Evolutionary conservation across 2,329 filamentous ascomycete species (phyloP), one percentile per base, ranked within the genome.

Genomic region (Drechslerella stenobrocha): DNA sequence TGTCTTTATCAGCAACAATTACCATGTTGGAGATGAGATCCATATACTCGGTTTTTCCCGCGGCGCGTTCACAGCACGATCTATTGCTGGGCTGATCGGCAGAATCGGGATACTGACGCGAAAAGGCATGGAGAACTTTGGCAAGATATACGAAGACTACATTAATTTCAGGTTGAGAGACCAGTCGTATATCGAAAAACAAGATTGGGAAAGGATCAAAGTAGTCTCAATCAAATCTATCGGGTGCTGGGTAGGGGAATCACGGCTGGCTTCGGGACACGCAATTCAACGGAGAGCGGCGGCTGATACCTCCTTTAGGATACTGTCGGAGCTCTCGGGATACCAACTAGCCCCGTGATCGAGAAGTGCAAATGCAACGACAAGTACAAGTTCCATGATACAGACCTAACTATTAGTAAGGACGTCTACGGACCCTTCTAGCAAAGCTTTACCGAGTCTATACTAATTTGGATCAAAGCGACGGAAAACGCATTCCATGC

Each of bases 1-100:
- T 72, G 78, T 80, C 4, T 86, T 85, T 72, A 77, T 86, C 1
- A 84, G 82, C 57, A 80, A 81, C 71, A 86, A 86, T 74, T 85
- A 85, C 71, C 78, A 79, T 56, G 78, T 80, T 55, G 81, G 81
- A 2, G 82, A 84, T 69, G 80, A 83, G 70, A 82, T 84, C 46
- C 75, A 81, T 70, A 57, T 84, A 22, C 73, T 83, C 24, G 82
- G 82, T 1, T 84, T 82, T 76, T 84, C 82, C 1, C 78, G 82
- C 4, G 82, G 82, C 2, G 82, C 82, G 4, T 84, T 83, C 70
- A 84, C 81, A 0, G 81, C 79, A 1, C 78, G 82, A 20, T 82
- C 81, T 1, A 78, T 83, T 3, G 80, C 80, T 1, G 81, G 81
- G 28, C 80, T 83, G 76, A 78, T 83, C 44, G 77, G 76, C 0